Base-by-base conservation (phyloP, 139 green algal species). In the Raphidocelis subcapitata region DNA sequence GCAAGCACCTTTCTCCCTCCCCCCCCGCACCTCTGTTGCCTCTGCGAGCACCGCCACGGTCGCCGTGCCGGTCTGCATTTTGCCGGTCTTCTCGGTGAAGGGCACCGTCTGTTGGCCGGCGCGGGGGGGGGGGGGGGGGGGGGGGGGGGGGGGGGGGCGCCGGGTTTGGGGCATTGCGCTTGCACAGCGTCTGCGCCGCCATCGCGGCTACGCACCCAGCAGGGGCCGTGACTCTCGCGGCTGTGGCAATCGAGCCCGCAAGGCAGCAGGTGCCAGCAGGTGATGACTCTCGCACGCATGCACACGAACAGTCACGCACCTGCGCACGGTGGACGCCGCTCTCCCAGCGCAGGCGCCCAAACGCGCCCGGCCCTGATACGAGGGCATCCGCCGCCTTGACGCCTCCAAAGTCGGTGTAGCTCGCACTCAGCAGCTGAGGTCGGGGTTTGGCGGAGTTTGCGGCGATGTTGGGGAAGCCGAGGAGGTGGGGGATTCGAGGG, bases 1-100 rank as follows among this genome's bases (percentile, higher is more conserved):
- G 54, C 54, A 20, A 31, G 18, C 62, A 18, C 29, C 33, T 49
- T 16, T 26, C 62, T 23, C 15, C 29, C 29, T 67, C 28, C 29
- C 46, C 57, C 20, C 23, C 57, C 20, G 8, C 63, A 86, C 85
- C 67, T 93, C 86, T 32, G 91, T 85, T 23, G 88, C 90, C 66
- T 97, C 82, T 0, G 90, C 86, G 79, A 98, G 79, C 33, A 97
- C 87, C 10, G 86, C 89, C 23, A 97, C 92, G 10, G 88, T 93
- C 3, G 92, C 94, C 1, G 95, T 95, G 62, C 88, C 96, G 2
- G 95, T 99, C 81, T 99, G 95, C 55, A 98, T 77, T 1, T 93
- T 82, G 0, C 95, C 95, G 26, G 79, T 64, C 2, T 79, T 87
- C 67, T 99, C 95, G 10, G 94, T 99, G 1, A 75, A 83, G 0